Percentiles rank a stretch among this genome's conserved stretches.
Evolutionary conservation across 2,329 filamentous ascomycete species (phyloP).

Genomic region (Furcasterigmium furcatum): DNA sequence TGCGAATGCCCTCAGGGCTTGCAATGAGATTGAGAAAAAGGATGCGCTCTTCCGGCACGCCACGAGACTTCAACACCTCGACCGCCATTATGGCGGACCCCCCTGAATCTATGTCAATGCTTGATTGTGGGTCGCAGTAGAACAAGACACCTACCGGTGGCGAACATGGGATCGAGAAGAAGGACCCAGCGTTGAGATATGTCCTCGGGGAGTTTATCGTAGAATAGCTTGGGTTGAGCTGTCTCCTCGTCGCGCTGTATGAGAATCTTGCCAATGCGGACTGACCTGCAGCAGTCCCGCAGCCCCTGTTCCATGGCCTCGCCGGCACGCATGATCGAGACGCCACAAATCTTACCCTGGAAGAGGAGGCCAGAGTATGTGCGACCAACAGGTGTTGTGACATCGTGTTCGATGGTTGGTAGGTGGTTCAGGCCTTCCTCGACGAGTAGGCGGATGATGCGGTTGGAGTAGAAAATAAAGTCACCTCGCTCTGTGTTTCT

Average conservation of each 20-base stretch:
- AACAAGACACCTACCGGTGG: constrained; percentile 65
- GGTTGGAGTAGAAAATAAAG: constrained; percentile 99
- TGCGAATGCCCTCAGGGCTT: constrained; percentile 88
- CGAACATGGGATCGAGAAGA: constrained; percentile 97
- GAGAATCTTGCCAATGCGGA: constrained; percentile 96
- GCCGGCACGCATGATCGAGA: constrained; percentile 96
- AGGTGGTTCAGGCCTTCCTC: constrained; percentile 97
- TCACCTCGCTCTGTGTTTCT: constrained; percentile 86
- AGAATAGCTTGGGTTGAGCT: constrained; percentile 86
- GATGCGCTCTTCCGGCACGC: constrained; percentile 92
- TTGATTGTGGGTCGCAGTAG: neutral
- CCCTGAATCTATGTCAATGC: constrained; percentile 46
- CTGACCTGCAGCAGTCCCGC: constrained; percentile 94
- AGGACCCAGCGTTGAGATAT: constrained; percentile 92
- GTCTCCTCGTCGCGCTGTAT: constrained; percentile 98
- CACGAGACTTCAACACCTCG: constrained; percentile 83
- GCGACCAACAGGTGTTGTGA: constrained; percentile 87
- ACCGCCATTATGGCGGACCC: constrained; percentile 97
- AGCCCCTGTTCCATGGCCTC: constrained; percentile 98
- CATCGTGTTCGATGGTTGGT: constrained; percentile 81
- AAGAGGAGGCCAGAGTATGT: constrained; percentile 91
- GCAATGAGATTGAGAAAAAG: constrained; percentile 96
- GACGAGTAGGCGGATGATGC: constrained; percentile 93
- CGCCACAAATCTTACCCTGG: constrained; percentile 96
- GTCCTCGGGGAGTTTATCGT: constrained; percentile 94